These are phyloP conservation scores for Globisporangium nagaii DNA, from an alignment of 352 stramenopile genomes.

Conservation along the genomic window DNA sequence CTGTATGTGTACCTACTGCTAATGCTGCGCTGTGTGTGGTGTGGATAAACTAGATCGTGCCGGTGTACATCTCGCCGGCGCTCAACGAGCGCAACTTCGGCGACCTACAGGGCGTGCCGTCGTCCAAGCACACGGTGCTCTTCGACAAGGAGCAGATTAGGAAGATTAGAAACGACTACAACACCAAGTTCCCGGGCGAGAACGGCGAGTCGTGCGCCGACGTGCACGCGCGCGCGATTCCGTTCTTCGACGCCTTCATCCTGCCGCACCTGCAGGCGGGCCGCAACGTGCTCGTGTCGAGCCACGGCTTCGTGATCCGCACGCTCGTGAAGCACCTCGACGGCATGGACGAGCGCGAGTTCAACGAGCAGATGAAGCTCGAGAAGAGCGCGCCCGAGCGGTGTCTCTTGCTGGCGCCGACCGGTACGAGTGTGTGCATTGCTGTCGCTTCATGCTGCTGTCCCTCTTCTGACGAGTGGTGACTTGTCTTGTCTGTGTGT, in stretches of 20 bases:
- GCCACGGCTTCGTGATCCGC: constrained; percentile 80
- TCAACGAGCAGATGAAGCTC: constrained; percentile 80
- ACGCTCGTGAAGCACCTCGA: constrained; percentile 84
- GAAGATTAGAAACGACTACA: constrained; percentile 79
- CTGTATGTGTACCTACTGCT: not conserved
- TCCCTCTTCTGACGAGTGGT: not conserved
- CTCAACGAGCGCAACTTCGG: constrained; percentile 85
- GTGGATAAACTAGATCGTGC: constrained; percentile 42
- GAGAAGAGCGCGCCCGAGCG: constrained; percentile 74
- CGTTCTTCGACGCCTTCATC: constrained; percentile 78
- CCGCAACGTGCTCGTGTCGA: constrained; percentile 75
- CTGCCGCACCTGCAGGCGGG: constrained; percentile 63
- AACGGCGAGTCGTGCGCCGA: constrained; percentile 82
- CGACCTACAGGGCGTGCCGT: constrained; percentile 75
- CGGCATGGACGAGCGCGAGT: constrained; percentile 66
- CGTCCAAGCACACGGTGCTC: constrained; percentile 59
- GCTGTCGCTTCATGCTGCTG: not conserved
- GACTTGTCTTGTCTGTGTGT: not conserved
- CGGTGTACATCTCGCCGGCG: constrained; percentile 72
- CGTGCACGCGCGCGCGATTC: constrained; percentile 68
- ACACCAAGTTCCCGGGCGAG: constrained; percentile 66
- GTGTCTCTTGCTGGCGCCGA: constrained; percentile 69
- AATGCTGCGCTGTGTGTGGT: not conserved
- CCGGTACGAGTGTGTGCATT: constrained; percentile 26
- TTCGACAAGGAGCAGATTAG: constrained; percentile 72